A percentile compares a stretch with the other conserved stretches of the same genome.
Evolutionary conservation across 2,329 filamentous ascomycete species (phyloP).

Genomic region (Alternaria panax): DNA sequence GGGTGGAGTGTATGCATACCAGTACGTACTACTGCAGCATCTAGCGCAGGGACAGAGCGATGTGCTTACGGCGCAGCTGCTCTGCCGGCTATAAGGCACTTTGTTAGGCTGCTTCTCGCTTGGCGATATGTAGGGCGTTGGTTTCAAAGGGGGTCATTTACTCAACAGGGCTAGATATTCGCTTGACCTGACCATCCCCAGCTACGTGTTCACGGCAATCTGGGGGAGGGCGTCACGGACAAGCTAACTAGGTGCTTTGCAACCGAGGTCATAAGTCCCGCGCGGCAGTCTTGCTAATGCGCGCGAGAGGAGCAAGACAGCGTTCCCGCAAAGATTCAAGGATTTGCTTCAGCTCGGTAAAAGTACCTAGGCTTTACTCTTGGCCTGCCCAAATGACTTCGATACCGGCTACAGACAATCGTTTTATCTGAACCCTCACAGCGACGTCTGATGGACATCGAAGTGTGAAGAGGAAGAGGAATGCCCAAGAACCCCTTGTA

Average conservation of each 20-base stretch:
- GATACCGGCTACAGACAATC: not conserved
- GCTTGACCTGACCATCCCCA: conserved; percentile 12
- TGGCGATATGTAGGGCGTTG: conserved; percentile 22
- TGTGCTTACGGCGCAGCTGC: conserved; percentile 29
- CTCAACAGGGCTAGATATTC: conserved; percentile 8
- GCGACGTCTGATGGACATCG: not conserved
- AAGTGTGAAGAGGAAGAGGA: not conserved
- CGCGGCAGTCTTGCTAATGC: not conserved
- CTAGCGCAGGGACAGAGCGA: conserved; percentile 20
- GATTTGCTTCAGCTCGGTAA: conserved; percentile 17
- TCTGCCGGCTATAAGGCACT: conserved; percentile 24
- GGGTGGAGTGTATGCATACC: conserved; percentile 3
- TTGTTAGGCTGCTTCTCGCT: conserved; percentile 35
- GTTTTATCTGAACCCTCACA: conserved; percentile 1
- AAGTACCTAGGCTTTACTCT: conserved; percentile 19
- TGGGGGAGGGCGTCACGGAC: conserved; percentile 9
- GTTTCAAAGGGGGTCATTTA: conserved; percentile 8
- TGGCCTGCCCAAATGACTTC: not conserved
- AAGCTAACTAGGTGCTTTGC: not conserved
- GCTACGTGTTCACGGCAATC: conserved; percentile 3
- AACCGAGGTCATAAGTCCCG: conserved; percentile 14
- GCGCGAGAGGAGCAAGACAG: not conserved
- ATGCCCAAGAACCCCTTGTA: not conserved
- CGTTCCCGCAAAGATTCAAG: conserved; percentile 4
- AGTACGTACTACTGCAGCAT: conserved; percentile 6